Conservation (phyloP, 257 asterid genomes). For the Solanum etuberosum region DNA sequence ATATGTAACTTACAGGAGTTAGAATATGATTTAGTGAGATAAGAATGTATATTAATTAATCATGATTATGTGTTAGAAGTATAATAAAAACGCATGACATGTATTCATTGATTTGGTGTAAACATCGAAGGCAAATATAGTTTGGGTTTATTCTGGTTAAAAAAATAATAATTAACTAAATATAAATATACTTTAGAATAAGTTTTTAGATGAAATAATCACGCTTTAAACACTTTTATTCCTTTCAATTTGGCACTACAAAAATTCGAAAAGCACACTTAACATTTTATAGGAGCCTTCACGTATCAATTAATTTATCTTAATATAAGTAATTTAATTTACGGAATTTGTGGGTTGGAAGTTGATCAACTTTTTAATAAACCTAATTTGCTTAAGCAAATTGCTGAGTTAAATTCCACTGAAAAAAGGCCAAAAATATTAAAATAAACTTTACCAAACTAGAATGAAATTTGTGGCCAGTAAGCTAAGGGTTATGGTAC, state of each 20-base stretch:
- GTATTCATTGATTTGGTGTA: neutral
- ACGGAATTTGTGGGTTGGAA: neutral
- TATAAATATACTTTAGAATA: neutral
- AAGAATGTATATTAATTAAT: neutral
- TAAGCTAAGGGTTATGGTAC: neutral
- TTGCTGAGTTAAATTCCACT: neutral
- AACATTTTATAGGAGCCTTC: neutral
- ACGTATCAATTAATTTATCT: neutral
- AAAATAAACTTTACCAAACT: neutral
- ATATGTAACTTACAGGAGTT: neutral
- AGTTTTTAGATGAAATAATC: neutral
- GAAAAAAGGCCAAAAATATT: neutral
- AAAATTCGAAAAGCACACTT: neutral
- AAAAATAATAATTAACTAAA: too few relatives aligned
- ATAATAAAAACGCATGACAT: neutral
- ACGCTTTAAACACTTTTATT: neutral
- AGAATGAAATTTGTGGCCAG: neutral
- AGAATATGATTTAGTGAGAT: neutral
- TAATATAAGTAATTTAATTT: neutral
- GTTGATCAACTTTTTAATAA: neutral
- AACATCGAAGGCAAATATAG: fast-evolving
- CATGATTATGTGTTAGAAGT: neutral
- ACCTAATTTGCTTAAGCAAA: neutral
- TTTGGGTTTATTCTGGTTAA: neutral
- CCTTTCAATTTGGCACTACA: neutral